These are phyloP conservation scores for Phytophthora constricta DNA, from an alignment of 352 stramenopile species.

Conservation along the genomic window DNA sequence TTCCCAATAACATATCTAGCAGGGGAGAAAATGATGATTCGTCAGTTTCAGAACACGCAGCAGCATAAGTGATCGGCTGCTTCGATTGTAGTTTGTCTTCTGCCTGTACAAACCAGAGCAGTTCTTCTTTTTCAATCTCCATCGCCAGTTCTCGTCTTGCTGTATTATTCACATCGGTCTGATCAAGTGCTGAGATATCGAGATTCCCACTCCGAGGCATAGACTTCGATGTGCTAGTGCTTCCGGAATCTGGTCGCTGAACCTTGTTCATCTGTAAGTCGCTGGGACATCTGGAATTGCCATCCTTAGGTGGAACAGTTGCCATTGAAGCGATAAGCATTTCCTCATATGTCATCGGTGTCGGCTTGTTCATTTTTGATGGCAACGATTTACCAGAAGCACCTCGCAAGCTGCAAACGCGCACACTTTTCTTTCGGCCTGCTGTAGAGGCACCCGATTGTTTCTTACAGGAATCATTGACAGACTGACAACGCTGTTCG, in stretches of 20 bases:
- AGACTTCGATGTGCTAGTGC: no score
- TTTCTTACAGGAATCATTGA: no score
- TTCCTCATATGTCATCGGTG: slow-evolving; percentile 9
- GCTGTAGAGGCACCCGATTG: neutral
- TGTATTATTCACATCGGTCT: no score
- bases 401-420: no score
- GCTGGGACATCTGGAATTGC: no score
- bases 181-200: no score
- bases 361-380: neutral
- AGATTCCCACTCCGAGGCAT: no score
- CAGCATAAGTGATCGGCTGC: neutral
- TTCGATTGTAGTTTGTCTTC: neutral
- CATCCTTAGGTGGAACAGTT: neutral
- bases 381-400: neutral
- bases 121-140: no score
- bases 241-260: no score
- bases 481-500: neutral
- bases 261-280: no score
- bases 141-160: no score
- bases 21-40: slow-evolving; percentile 3
- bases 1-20: slow-evolving; percentile 10
- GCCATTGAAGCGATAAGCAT: slow-evolving; percentile 13
- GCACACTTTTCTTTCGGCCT: neutral
- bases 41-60: neutral
- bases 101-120: neutral